Evolutionary conservation across 2,329 filamentous ascomycete species (phyloP), one percentile per base, ranked within the genome.

Genomic region (Fusarium torreyae): DNA sequence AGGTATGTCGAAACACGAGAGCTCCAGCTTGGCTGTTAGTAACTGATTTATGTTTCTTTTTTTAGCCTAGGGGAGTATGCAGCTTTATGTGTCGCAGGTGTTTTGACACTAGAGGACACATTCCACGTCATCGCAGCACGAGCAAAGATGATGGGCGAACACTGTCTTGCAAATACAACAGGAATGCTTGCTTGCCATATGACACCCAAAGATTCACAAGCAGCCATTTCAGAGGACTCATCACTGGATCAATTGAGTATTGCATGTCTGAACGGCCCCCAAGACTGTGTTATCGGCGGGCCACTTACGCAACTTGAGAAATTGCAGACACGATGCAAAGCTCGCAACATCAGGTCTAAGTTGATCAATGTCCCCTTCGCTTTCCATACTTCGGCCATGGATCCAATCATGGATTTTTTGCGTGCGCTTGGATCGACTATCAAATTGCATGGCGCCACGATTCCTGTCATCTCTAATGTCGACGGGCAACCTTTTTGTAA

Each of bases 171-270:
- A 14, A 5, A 28, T 2, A 28, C 9, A 26, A 28, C 44, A 14
- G 54, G 54, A 4, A 57, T 57, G 54, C 36, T 57, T 11, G 54
- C 54, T 10, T 50, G 44, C 15, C 44, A 51, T 7, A 18, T 20
- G 18, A 24, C 42, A 2, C 9, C 34, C 22, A n/a, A 31, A 7
- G 24, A 40, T 14, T 10, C 26, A 8, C 33, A 48, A 24, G 10
- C n/a, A 2, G 14, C 31, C n/a, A 39, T 55, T 3, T 24, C 8
- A 11, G 26, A 42, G 7, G 53, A 49, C 5, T 5, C 28, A 4
- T 9, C 13, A 6, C 24, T 43, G 8, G 15, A 9, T 18, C 7
- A 28, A 6, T 14, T 57, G 17, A 36, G 11, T n/a, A 34, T 57
- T 6, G 54, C 54, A 28, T 57, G 54, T 20, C 6, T 28, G 2